A percentile compares a stretch with the other conserved stretches of the same genome.
These are phyloP conservation scores for Peniophora sp. DNA, from an alignment of 1,284 basidiomycete genomes.

Conservation along the genomic window DNA sequence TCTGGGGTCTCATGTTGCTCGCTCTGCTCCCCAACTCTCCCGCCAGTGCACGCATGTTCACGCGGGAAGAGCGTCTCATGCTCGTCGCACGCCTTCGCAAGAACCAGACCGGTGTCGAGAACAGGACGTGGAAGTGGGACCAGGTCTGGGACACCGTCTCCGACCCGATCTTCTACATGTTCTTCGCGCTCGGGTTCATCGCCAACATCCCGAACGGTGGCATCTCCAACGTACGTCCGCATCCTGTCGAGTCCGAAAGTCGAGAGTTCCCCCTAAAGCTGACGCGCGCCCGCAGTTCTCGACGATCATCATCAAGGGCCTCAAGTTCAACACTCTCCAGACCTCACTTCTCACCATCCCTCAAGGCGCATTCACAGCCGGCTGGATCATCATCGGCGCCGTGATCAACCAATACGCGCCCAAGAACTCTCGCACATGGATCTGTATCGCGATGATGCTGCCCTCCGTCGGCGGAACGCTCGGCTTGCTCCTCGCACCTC, in stretches of 20 bases:
- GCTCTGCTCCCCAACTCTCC: constrained; percentile 28
- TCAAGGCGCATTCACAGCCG: constrained; percentile 18
- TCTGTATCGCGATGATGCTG: too few species aligned
- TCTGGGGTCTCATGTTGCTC: constrained; percentile 18
- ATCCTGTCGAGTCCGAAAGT: neutral
- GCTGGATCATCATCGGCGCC: constrained; percentile 13
- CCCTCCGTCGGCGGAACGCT: too few species aligned
- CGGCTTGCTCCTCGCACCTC: too few species aligned
- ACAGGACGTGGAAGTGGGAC: constrained; percentile 22
- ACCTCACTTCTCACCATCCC: constrained; percentile 33
- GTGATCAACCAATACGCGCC: too few species aligned
- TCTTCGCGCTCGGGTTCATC: constrained; percentile 22
- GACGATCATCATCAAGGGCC: constrained; percentile 29
- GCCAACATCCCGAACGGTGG: constrained; percentile 21
- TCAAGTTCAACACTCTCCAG: constrained; percentile 31
- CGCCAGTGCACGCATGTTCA: constrained; percentile 25
- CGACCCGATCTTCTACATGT: constrained; percentile 22
- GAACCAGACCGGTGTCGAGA: constrained; percentile 20
- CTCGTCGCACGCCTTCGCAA: constrained; percentile 25
- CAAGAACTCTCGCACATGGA: too few species aligned
- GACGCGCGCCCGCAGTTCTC: too few species aligned
- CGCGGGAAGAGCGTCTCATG: constrained; percentile 22
- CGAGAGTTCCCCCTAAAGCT: too few species aligned
- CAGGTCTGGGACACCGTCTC: constrained; percentile 22
- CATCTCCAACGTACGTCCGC: constrained; percentile 17